Evolutionary conservation across 768 basidiomycete species (phyloP).

Genomic region (Lactarius tabidus): DNA sequence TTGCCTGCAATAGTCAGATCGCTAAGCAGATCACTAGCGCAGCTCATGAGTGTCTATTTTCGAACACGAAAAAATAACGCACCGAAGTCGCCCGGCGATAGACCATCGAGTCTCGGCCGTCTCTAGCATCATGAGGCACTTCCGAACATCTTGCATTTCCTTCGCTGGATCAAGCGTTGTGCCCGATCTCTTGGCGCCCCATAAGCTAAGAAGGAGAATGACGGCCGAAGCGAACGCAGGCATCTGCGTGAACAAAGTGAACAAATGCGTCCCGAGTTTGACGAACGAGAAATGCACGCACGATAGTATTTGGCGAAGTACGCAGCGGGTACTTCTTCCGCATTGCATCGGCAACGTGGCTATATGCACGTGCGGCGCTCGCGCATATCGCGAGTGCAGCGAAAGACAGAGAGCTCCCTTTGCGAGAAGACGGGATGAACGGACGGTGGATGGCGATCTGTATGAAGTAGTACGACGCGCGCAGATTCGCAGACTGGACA

Average conservation of each 20-base stretch:
- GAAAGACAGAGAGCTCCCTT: slow-evolving; percentile 34
- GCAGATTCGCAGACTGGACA: slow-evolving; percentile 38
- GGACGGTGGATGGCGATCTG: slow-evolving; percentile 50
- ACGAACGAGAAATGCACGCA: slow-evolving; percentile 1
- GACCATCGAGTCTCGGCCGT: slow-evolving; percentile 22
- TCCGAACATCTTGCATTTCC: slow-evolving; percentile 50
- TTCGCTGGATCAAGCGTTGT: slow-evolving; percentile 38
- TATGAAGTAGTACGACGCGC: slow-evolving; percentile 39
- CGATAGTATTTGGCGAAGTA: slow-evolving; percentile 20
- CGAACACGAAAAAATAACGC: background rate
- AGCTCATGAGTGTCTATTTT: background rate
- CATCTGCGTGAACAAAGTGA: slow-evolving; percentile 26
- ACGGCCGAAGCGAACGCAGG: slow-evolving; percentile 46
- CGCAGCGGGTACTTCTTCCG: slow-evolving; percentile 27
- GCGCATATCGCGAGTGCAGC: slow-evolving; percentile 52
- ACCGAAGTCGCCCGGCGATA: slow-evolving; percentile 24
- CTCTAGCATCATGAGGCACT: slow-evolving; percentile 39
- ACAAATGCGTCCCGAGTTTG: background rate
- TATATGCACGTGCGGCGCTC: slow-evolving; percentile 48
- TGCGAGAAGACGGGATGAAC: slow-evolving; percentile 40
- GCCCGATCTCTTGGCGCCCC: slow-evolving; percentile 47
- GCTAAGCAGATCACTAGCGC: slow-evolving; percentile 17
- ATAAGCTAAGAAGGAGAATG: slow-evolving; percentile 53
- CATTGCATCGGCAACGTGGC: slow-evolving; percentile 40
- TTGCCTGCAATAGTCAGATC: slow-evolving; percentile 18